A percentile compares a stretch with the other conserved stretches of the same genome.
Conservation (phyloP, 2,329 filamentous ascomycete species). For the Penicillium sp. region DNA sequence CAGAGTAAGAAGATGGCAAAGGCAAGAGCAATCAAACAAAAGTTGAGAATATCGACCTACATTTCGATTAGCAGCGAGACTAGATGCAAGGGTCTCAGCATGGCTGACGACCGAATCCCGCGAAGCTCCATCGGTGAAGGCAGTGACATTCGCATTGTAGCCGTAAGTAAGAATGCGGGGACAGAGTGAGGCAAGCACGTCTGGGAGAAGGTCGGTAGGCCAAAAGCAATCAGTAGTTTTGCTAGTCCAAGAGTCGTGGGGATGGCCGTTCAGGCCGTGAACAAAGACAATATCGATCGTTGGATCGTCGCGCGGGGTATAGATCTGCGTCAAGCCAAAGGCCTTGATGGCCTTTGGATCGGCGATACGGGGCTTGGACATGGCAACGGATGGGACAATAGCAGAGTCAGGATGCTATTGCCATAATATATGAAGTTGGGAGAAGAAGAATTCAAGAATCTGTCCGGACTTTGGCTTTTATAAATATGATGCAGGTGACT, state of each 20-base stretch:
- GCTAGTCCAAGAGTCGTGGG: constrained; percentile 62
- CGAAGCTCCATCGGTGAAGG: constrained; percentile 55
- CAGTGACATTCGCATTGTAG: constrained; percentile 66
- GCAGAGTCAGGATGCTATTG: constrained; percentile 6
- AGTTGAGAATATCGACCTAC: constrained; percentile 26
- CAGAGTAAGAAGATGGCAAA: neutral
- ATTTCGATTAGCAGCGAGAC: constrained; percentile 63
- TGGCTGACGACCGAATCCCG: constrained; percentile 70
- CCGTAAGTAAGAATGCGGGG: constrained; percentile 71
- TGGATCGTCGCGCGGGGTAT: constrained; percentile 37
- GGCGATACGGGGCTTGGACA: constrained; percentile 22
- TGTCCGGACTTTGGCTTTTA: constrained; percentile 4
- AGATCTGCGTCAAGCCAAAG: constrained; percentile 46
- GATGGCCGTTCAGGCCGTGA: constrained; percentile 68
- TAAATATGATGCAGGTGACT: constrained; percentile 10
- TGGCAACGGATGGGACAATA: constrained; percentile 8
- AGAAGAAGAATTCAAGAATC: neutral
- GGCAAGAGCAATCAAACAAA: neutral
- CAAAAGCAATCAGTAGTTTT: constrained; percentile 59
- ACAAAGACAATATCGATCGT: constrained; percentile 63
- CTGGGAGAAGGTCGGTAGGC: constrained; percentile 67
- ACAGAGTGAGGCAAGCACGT: constrained; percentile 55
- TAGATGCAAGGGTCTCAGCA: constrained; percentile 66
- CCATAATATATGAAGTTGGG: neutral
- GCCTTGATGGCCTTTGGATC: constrained; percentile 31